phyloP scores from a whole-genome alignment of 129 eudicot genomes.

The Heracleum sosnowskyi region DNA sequence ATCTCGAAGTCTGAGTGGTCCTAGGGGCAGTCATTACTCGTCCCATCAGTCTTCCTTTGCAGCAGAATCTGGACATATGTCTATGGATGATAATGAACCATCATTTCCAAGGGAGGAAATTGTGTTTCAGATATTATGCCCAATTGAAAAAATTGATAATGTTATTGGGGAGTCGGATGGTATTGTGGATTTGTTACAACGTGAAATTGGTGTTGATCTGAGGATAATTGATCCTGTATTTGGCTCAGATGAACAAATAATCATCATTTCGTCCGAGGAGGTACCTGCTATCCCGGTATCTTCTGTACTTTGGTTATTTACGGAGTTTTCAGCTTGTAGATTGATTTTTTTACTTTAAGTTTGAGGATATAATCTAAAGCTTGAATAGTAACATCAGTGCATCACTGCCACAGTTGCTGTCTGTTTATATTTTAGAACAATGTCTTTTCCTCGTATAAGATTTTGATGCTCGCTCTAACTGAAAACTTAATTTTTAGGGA shows the following conservation, averaged over 20 bases:
- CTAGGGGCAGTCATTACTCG: conserved; percentile 51
- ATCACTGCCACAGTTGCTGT: neutral
- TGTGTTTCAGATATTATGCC: conserved; percentile 91
- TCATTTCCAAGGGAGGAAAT: conserved; percentile 53
- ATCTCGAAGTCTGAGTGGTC: conserved; percentile 42
- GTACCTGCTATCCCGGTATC: conserved; percentile 34
- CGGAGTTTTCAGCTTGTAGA: conserved; percentile 8
- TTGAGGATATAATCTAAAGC: neutral
- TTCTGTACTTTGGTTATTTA: conserved; percentile 1
- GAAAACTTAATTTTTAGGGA: conserved; percentile 37
- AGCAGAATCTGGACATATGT: conserved; percentile 45
- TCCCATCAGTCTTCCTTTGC: conserved; percentile 48
- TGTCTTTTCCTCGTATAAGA: conserved; percentile 12
- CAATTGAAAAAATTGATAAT: conserved; percentile 60
- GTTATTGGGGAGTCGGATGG: conserved; percentile 90
- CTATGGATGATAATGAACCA: conserved; percentile 46
- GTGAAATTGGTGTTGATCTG: conserved; percentile 90
- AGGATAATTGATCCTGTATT: conserved; percentile 60
- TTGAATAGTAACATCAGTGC: neutral
- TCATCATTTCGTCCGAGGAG: conserved; percentile 81
- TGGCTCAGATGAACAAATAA: conserved; percentile 77
- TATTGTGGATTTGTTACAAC: conserved; percentile 78
- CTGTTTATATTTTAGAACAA: neutral
- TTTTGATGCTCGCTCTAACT: conserved; percentile 24
- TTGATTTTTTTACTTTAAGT: conserved; percentile 3